Evolutionary conservation across 2,329 filamentous ascomycete genomes (phyloP), one percentile per base, ranked within the genome.

Genomic region (Colletotrichum tropicale): DNA sequence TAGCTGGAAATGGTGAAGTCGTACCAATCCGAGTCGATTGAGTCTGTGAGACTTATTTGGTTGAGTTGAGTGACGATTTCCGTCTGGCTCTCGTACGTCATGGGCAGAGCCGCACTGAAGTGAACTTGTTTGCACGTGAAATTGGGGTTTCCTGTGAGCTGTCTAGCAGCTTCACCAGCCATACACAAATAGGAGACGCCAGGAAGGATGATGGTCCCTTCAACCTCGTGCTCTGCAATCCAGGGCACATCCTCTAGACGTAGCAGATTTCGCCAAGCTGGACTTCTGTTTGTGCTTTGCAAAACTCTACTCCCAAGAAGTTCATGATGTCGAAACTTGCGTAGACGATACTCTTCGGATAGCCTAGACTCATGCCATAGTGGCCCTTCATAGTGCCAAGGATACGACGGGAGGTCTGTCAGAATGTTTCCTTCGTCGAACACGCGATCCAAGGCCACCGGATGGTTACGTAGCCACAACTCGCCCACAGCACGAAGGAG

Each of bases 401-500:
- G 56, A 64, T 73, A 73, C 1, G 34, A 16, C 3, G 64, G 70
- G 18, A 73, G 70, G n/a, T 73, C 70, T 16, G 64, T 68, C 5
- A 73, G 55, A 6, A 62, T 9, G 5, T 68, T 15, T 18, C 55
- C 70, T 24, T 68, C 7, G 8, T 21, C 75, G 32, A 36, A 61
- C 21, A 21, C 12, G 28, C 66, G 58, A 55, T 77, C 30, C 8
- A 80, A 8, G 7, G 28, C 12, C n/a, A 75, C 58, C 9, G 60
- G 58, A 12, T 74, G 30, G 9, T 48, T 71, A 58, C 65, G 34
- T 38, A 67, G 28, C 64, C 65, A 74, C 26, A 79, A 62, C 64
- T 74, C 48, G 21, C 78, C 78, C 10, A 74, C 48, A 9, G 72
- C 55, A n/a, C 52, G 28, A 3, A 78, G 69, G 7, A 79, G 8